These are phyloP conservation scores for Iris macrosiphon DNA, from an alignment of 106 monocot genomes.

Conservation along the genomic window DNA sequence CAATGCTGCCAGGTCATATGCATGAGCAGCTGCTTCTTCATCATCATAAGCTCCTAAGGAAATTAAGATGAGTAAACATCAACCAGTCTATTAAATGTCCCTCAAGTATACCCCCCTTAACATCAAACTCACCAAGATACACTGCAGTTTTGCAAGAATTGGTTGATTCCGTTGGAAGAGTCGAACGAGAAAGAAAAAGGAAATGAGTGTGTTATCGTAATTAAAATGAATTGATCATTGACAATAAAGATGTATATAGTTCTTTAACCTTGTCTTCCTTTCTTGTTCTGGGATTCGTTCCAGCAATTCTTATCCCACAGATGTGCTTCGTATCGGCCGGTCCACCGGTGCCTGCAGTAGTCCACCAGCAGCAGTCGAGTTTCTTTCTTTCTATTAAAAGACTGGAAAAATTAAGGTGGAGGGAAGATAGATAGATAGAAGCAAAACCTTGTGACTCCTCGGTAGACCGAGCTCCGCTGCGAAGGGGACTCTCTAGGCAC, in stretches of 20 bases:
- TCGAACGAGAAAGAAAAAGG: not conserved
- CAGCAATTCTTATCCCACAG: slow-evolving; percentile 81
- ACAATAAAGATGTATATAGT: no score
- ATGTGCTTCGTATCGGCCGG: slow-evolving; percentile 75
- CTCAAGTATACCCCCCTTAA: no score
- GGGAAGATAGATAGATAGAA: no score
- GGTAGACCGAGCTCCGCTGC: slow-evolving; percentile 67
- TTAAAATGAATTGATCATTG: no score
- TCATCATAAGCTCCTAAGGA: slow-evolving; percentile 67
- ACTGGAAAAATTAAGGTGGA: no score
- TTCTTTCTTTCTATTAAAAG: no score
- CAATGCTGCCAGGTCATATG: slow-evolving; percentile 81
- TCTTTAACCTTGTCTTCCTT: slow-evolving; percentile 92
- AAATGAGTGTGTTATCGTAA: not conserved
- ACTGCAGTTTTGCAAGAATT: slow-evolving; percentile 33
- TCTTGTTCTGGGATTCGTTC: slow-evolving; percentile 77
- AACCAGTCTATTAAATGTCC: no score
- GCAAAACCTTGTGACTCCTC: slow-evolving; percentile 74
- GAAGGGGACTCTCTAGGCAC: slow-evolving; percentile 50
- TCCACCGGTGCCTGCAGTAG: slow-evolving; percentile 83
- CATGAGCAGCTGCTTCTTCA: slow-evolving; percentile 77
- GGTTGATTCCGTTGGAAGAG: not conserved
- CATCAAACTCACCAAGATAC: slow-evolving; percentile 83
- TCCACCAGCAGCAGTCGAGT: no score
- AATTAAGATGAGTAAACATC: no score